A percentile compares a stretch with the other conserved stretches of the same genome.
phyloP scores from a whole-genome alignment of 2,329 filamentous ascomycete genomes.

The Grosmannia clavigera region DNA sequence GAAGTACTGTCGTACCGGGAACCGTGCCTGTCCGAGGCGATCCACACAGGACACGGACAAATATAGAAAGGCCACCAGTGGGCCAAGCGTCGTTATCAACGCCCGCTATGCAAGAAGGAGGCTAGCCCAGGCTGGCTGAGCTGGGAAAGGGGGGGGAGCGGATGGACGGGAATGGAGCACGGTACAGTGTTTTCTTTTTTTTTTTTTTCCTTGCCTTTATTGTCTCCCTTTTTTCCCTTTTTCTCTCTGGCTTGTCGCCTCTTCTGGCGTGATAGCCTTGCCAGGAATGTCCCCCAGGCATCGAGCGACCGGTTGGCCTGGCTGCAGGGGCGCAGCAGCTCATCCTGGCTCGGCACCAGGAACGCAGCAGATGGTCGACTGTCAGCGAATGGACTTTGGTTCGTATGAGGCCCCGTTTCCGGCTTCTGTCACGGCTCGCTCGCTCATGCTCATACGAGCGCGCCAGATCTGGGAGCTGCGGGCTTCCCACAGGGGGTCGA shows the following conservation, averaged over 20 bases:
- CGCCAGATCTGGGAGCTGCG: not conserved
- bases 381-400: not conserved
- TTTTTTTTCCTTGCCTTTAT: not conserved
- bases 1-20: not conserved
- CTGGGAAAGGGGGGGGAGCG: constrained; percentile 3
- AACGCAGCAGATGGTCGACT: not conserved
- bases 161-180: not conserved
- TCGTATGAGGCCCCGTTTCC: not conserved
- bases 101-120: not conserved
- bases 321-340: no score
- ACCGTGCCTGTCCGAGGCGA: not conserved
- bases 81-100: constrained; percentile 3
- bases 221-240: not conserved
- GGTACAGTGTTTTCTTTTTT: not conserved
- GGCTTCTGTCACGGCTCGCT: no score
- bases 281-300: no score
- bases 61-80: not conserved
- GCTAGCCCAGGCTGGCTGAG: not conserved
- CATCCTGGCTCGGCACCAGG: no score
- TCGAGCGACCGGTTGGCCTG: no score
- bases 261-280: not conserved
- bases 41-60: not conserved
- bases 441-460: not conserved
- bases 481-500: not conserved
- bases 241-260: not conserved